Conservation (phyloP, 257 asterid genomes). For the Lithospermum erythrorhizon region DNA sequence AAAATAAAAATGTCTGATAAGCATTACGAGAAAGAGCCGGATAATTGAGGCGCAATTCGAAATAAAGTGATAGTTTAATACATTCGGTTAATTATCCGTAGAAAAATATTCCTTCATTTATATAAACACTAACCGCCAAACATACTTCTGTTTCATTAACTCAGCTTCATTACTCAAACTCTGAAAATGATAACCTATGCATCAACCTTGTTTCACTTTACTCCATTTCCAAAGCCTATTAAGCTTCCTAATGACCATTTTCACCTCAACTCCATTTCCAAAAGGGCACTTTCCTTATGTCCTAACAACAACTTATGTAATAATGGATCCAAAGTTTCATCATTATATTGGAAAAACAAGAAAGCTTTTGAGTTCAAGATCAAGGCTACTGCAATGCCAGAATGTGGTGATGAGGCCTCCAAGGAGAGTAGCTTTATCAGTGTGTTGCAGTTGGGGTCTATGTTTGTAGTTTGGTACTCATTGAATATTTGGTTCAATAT, state of each 20-base stretch:
- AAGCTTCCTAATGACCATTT: constrained; percentile 14
- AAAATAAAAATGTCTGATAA: no score
- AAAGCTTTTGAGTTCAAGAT: constrained; percentile 17
- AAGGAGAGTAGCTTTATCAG: constrained; percentile 13
- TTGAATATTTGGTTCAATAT: constrained; percentile 82
- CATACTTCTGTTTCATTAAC: not conserved
- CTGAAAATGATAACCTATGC: constrained; percentile 38
- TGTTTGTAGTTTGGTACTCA: constrained; percentile 69
- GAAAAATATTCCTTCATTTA: no score
- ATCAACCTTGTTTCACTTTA: constrained; percentile 32
- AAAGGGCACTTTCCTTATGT: constrained; percentile 2
- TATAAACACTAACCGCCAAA: constrained; percentile 1
- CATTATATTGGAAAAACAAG: not conserved
- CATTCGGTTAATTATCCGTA: no score
- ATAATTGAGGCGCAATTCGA: no score
- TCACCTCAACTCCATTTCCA: constrained; percentile 1
- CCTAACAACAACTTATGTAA: constrained; percentile 10
- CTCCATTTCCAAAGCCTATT: constrained; percentile 22
- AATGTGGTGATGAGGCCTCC: constrained; percentile 17
- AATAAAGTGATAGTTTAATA: no score
- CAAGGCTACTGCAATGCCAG: constrained; percentile 42
- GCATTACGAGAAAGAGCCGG: no score
- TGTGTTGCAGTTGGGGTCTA: constrained; percentile 46
- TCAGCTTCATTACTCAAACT: not conserved
- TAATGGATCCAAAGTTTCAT: not conserved